These are phyloP conservation scores for Geotrichum fermentans DNA, from an alignment of 1,139 yeast species.

Conservation along the genomic window DNA sequence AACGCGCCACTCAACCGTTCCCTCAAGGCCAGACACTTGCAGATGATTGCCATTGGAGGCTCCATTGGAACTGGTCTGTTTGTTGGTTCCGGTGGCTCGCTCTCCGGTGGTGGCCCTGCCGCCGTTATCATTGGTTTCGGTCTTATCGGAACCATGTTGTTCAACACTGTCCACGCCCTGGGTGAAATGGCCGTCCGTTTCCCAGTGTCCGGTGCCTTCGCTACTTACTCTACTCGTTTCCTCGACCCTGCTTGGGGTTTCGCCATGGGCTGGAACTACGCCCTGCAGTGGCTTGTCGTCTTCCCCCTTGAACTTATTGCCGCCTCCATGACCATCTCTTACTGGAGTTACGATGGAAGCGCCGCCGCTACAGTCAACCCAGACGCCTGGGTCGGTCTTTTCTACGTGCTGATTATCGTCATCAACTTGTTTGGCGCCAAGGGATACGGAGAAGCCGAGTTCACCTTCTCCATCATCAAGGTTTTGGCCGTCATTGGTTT, in stretches of 20 bases:
- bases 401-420: constrained; percentile 51
- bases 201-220: constrained; percentile 70
- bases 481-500: constrained; percentile 62
- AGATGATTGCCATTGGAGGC: too few relatives aligned
- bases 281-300: constrained; percentile 72
- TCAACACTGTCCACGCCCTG: constrained; percentile 65
- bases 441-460: constrained; percentile 77
- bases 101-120: constrained; percentile 69
- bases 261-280: constrained; percentile 79
- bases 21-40: constrained; percentile 47
- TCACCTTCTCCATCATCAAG: constrained; percentile 56
- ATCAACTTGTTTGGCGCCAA: constrained; percentile 69
- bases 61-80: constrained; percentile 69
- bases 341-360: constrained; percentile 42
- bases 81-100: constrained; percentile 64
- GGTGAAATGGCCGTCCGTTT: constrained; percentile 72
- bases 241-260: constrained; percentile 76
- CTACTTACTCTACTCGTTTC: constrained; percentile 59
- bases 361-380: constrained; percentile 33
- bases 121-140: constrained; percentile 61
- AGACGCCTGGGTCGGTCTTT: constrained; percentile 63
- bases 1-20: constrained; percentile 37
- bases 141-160: constrained; percentile 61
- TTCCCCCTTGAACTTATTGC: constrained; percentile 78
- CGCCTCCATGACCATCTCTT: constrained; percentile 65